Evolutionary conservation across 768 basidiomycete genomes (phyloP).

Genomic region (Termitomyces sp.): DNA sequence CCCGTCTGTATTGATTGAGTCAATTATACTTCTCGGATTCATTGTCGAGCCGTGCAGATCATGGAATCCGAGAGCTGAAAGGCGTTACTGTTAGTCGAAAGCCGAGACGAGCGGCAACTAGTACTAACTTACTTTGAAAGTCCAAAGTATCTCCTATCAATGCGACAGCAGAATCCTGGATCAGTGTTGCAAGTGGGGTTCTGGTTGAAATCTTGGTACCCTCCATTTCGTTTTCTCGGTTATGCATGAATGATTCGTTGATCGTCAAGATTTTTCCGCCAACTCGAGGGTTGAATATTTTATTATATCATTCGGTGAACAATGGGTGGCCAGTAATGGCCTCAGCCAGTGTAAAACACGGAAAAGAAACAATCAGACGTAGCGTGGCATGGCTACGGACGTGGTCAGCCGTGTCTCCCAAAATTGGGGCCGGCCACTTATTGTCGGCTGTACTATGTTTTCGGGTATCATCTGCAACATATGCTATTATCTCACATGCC

Average conservation of each 20-base stretch:
- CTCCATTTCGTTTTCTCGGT: constrained; percentile 1
- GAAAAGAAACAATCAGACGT: neutral
- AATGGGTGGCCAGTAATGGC: constrained; percentile 8
- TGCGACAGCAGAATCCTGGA: constrained; percentile 25
- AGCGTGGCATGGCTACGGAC: neutral
- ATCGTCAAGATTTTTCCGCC: neutral
- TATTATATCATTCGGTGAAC: neutral
- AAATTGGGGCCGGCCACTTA: constrained; percentile 8
- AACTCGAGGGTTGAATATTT: neutral
- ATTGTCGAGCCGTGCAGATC: constrained; percentile 28
- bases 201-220: neutral
- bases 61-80: constrained; percentile 20
- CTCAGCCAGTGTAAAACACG: neutral
- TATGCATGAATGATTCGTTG: neutral
- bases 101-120: neutral
- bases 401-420: neutral
- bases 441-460: neutral
- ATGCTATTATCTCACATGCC: constrained; percentile 18
- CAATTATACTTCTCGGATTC: constrained; percentile 18
- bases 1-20: constrained; percentile 15
- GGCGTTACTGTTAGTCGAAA: neutral
- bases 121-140: constrained; percentile 35
- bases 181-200: constrained; percentile 10
- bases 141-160: constrained; percentile 43
- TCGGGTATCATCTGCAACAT: constrained; percentile 13